Conservation (phyloP, 768 basidiomycete genomes). For the Boletus insuetus region DNA sequence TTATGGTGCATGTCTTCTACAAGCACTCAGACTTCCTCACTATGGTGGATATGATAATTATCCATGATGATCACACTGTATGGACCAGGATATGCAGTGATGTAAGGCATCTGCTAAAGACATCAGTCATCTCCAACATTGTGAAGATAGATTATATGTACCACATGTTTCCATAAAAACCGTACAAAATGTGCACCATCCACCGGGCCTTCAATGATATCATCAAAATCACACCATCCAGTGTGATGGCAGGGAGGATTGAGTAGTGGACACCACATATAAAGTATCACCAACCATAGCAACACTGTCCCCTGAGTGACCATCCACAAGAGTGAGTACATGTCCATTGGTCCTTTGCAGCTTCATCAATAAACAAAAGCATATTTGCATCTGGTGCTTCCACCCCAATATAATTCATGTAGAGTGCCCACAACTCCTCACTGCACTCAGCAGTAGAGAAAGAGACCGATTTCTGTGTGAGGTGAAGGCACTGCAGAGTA, state of each 20-base stretch:
- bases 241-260: conserved; percentile 13
- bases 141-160: not conserved
- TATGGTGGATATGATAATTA: conserved; percentile 21
- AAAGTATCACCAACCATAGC: conserved; percentile 6
- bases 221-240: conserved; percentile 14
- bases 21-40: conserved; percentile 10
- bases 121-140: not conserved
- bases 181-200: conserved; percentile 2
- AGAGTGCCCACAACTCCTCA: not conserved
- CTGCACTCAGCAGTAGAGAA: conserved; percentile 9
- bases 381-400: conserved; percentile 17
- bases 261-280: conserved; percentile 5
- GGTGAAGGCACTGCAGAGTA: not conserved
- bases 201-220: conserved; percentile 18
- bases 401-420: conserved; percentile 8
- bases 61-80: conserved; percentile 21
- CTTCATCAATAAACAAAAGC: conserved; percentile 25
- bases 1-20: conserved; percentile 17
- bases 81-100: not conserved
- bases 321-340: not conserved
- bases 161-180: conserved; percentile 11
- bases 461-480: conserved; percentile 8
- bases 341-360: conserved; percentile 4
- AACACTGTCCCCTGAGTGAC: not conserved
- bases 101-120: conserved; percentile 1